Evolutionary conservation across 331 rosid species (phyloP), one percentile per base, ranked within the genome.

Genomic region (Pyracantha coccinea): DNA sequence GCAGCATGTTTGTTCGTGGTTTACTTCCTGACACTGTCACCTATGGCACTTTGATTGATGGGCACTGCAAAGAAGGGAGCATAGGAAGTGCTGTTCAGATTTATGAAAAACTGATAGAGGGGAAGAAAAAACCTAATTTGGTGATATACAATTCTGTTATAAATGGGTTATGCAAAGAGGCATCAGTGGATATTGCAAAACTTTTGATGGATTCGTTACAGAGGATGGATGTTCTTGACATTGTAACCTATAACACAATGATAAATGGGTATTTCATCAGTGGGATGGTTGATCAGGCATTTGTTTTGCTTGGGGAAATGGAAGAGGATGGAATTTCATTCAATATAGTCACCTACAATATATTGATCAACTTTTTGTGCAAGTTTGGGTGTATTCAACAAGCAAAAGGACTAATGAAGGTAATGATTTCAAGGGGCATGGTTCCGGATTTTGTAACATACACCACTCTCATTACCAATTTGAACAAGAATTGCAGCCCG

Each of bases 371-470:
- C 69, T 74, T 85, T 64, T 79, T 86, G 69, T 89, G 85, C 85
- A 86, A 86, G 82, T 80, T 64, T 71, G 88, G 88, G 13, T 62
- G 66, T 58, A 74, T 72, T 53, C 78, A 69, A 75, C 71, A 81
- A 65, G 89, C 88, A n/a, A 81, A 81, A 68, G 88, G 85, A 77
- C 73, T 86, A 72, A 69, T 73, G 86, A 69, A 78, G 82, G 68
- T 53, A 75, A 89, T 89, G 91, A 60, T 76, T 29, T 29, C 19
- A 24, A 77, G 58, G 53, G 86, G 93, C 6, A 66, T 86, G 53
- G 52, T 73, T 63, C 93, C 93, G 12, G 89, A 86, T 78, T 66
- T 27, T 75, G 71, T 84, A 76, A 82, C 90, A 63, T 88, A 86
- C 76, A 86, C 86, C 67, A 82, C 77, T 60, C 85, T 88, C 32